These are phyloP conservation scores for Pyrenochaeta sp. DNA, from an alignment of 2,329 filamentous ascomycete species.

Conservation along the genomic window DNA sequence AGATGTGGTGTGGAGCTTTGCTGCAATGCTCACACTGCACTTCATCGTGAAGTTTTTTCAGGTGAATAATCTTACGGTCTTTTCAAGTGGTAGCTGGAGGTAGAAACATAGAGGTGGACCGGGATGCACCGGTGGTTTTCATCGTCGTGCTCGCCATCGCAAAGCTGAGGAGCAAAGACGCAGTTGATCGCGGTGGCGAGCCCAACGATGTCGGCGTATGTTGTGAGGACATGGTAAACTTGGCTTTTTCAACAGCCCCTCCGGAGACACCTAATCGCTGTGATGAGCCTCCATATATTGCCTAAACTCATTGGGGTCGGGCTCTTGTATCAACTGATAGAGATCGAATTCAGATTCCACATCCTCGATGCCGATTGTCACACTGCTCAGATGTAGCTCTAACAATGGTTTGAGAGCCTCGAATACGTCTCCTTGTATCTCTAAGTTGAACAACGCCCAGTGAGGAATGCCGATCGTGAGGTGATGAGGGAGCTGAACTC, in stretches of 20 bases:
- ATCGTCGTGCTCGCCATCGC: background rate
- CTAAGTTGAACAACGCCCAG: constrained; percentile 2
- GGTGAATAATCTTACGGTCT: background rate
- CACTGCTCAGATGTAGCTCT: constrained; percentile 7
- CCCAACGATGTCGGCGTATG: constrained; percentile 4
- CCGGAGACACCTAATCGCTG: background rate
- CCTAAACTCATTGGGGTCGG: background rate
- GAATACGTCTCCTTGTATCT: constrained; percentile 1
- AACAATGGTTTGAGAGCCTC: background rate
- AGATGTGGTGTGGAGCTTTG: background rate
- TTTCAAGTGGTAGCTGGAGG: background rate
- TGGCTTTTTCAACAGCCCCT: background rate
- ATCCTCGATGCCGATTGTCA: constrained; percentile 8
- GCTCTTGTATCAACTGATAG: background rate
- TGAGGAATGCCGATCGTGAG: constrained; percentile 3
- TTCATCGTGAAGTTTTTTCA: constrained; percentile 6
- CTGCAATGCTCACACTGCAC: background rate
- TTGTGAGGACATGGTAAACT: constrained; percentile 4
- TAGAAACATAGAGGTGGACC: background rate
- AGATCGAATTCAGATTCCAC: background rate
- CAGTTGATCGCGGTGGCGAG: constrained; percentile 8
- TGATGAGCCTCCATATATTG: background rate
- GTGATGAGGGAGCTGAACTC: constrained; percentile 5
- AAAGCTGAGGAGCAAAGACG: constrained; percentile 8
- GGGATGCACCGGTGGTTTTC: constrained; percentile 4